Base-by-base conservation (phyloP, 768 basidiomycete species). In the Hygrocybe punicea region DNA sequence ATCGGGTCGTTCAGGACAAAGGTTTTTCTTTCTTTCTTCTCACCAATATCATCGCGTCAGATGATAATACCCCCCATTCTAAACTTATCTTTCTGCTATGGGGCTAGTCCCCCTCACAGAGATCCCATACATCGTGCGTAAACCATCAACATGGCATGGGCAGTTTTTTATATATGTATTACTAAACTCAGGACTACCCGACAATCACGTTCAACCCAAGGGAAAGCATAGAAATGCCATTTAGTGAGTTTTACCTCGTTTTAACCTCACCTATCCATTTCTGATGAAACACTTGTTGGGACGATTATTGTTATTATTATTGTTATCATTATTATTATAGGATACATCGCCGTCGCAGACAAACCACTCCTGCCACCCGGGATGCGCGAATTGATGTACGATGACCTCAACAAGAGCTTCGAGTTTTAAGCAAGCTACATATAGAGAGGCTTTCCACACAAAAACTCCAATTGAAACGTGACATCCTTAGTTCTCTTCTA, bases 191-290 rank as follows among this genome's bases (percentile, higher is more conserved):
- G 91, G 89, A 93, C 64, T 84, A 84, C 70, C 97, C 97, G 0
- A 96, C 93, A 0, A 96, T 99, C 66, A 73, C 62, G 16, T 98
- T 98, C 78, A 90, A 89, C 63, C 69, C 81, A 4, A 86, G 84
- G 63, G 97, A 99, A 70, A 89, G 89, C 44, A 93, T 98, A 5
- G 93, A 98, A 73, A 99, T 99, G 97, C 97, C 97, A 0, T 99
- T 99, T 78, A 77, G 93, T 91, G 63, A 67, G 89, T 10, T 36
- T 55, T 23, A 10, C 10, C 6, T 5, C 13, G 4, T 52, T 10
- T 51, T 13, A 8, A 17, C 17, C 14, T 7, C 25, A 13, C 40
- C 47, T 19, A 55, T 49, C 40, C 16, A 39, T 10, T 23, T 16
- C 7, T 24, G 14, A 17, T 23, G 5, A 19, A 13, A 34, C 6